Evolutionary conservation across 768 basidiomycete species (phyloP), one percentile per base, ranked within the genome.

Genomic region (Lyophyllum decastes): DNA sequence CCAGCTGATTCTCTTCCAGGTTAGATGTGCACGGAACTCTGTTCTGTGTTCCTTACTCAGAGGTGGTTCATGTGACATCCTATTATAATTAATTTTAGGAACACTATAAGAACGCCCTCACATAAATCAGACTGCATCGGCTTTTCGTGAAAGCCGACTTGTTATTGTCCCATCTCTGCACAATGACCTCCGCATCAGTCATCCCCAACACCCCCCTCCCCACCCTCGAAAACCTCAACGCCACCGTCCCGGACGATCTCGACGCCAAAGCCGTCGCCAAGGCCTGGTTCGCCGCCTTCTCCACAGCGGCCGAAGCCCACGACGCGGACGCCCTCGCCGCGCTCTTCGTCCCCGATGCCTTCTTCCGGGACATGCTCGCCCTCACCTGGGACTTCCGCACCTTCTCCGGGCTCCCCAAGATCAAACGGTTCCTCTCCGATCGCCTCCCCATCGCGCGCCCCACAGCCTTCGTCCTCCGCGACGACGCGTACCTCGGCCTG

Each of bases 401-500:
- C 0, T 68, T 68, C 56, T 56, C 58, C 16, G 67, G 67, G 2
- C 21, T 59, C 1, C 21, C 43, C 2, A 47, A 55, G 19, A 65
- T 67, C 43, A 52, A 48, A 0, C 49, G 63, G 27, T 68, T 66
- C 52, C 57, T 66, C 33, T n/a, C 44, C n/a, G 64, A 66, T 52
- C 60, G 65, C 2, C 45, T 68, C 5, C 24, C 41, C 16, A 34
- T 43, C 12, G 43, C 46, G 14, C 56, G 48, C 2, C 74, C 38
- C 59, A 70, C 41, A 71, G 75, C 52, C 17, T 68, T 76, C 51
- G 66, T 68, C 2, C 62, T 75, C 8, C 65, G 60, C 43, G 69
- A 67, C 26, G 68, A 68, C 8, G 70, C 66, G 44, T 70, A 64
- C 24, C 66, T 78, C 16, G 64, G 38, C 0, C 44, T 82, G n/a